Conservation (phyloP, 2,329 filamentous ascomycete genomes). For the Chalaropsis thielavioides region DNA sequence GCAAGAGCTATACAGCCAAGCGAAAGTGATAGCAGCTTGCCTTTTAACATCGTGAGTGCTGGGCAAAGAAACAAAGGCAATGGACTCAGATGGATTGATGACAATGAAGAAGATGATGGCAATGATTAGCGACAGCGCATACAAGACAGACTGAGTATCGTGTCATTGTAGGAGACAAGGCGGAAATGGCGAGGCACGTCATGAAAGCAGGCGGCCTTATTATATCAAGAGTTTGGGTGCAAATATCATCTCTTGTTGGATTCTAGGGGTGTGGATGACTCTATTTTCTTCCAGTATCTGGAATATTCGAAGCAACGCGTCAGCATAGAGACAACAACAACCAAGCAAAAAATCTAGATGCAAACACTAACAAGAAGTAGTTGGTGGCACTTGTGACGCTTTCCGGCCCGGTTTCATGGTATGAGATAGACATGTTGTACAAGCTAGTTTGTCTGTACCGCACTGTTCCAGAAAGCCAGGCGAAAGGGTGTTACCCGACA, state of each 20-base stretch:
- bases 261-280: neutral
- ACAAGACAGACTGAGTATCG: neutral
- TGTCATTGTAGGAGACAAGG: neutral
- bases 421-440: neutral
- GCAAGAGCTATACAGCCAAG: neutral
- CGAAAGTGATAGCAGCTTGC: neutral
- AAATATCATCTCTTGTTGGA: neutral
- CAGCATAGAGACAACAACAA: neutral
- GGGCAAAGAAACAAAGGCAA: neutral
- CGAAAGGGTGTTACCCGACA: slow-evolving; percentile 1
- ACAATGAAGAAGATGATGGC: neutral
- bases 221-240: neutral
- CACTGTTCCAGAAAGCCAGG: neutral
- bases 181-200: neutral
- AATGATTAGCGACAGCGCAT: neutral
- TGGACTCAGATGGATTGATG: too few species aligned
- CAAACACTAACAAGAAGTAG: neutral
- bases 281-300: neutral
- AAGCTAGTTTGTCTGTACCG: neutral
- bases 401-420: neutral
- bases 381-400: neutral
- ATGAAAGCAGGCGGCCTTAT: neutral
- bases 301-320: neutral
- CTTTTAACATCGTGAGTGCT: neutral
- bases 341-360: neutral